These are phyloP conservation scores for Erythrophleum fordii DNA, from an alignment of 306 rosid genomes.

Conservation along the genomic window DNA sequence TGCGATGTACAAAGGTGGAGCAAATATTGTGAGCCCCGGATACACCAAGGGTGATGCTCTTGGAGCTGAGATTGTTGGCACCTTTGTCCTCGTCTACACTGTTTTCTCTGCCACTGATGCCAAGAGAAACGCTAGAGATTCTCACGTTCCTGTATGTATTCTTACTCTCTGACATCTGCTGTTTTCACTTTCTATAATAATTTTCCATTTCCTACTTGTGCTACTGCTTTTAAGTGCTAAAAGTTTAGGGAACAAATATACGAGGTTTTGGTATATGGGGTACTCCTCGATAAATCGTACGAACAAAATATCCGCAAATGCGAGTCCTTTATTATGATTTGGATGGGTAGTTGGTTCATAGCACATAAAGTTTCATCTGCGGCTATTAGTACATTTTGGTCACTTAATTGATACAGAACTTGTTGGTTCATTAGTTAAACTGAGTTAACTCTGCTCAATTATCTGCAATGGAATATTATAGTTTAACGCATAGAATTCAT, in stretches of 20 bases:
- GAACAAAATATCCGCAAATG: background rate
- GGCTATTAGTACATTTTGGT: too few relatives aligned
- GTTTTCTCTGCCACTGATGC: slow-evolving; percentile 97
- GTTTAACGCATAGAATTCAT: too few relatives aligned
- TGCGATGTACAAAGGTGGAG: slow-evolving; percentile 70
- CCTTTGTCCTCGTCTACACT: slow-evolving; percentile 93
- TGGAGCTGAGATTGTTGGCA: slow-evolving; percentile 93
- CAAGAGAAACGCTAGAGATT: slow-evolving; percentile 88
- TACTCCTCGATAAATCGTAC: background rate
- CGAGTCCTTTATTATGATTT: background rate
- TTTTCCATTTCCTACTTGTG: background rate
- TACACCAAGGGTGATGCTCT: slow-evolving; percentile 90
- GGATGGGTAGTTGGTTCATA: background rate
- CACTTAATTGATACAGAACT: too few relatives aligned
- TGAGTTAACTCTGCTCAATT: background rate
- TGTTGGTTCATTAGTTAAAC: too few relatives aligned
- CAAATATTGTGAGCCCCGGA: slow-evolving; percentile 65
- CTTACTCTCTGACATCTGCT: background rate
- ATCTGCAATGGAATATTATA: background rate
- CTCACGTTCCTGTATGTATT: slow-evolving; percentile 83
- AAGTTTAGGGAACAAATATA: background rate
- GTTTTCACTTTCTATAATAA: background rate
- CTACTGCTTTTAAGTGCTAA: background rate
- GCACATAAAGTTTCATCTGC: too few relatives aligned
- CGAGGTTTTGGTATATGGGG: background rate